A percentile compares a stretch with the other conserved stretches of the same genome.
Evolutionary conservation across 2,329 filamentous ascomycete species (phyloP).

Genomic region (Fusarium palustre): DNA sequence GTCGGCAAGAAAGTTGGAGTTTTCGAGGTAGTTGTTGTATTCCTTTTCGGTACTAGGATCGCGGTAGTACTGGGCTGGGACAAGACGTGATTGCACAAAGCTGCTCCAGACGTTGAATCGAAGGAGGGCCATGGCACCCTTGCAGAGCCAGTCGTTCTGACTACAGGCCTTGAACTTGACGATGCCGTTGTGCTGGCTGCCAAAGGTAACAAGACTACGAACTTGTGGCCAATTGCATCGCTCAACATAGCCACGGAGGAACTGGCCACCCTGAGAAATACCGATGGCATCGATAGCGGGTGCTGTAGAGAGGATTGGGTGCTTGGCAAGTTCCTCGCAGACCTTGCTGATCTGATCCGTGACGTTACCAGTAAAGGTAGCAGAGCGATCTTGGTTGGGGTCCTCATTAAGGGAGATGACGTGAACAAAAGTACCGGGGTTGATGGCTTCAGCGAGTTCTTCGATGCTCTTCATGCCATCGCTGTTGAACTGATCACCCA

Average conservation of each 20-base stretch:
- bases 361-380: slow-evolving; percentile 92
- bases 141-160: slow-evolving; percentile 81
- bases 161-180: slow-evolving; percentile 81
- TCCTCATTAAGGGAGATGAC: slow-evolving; percentile 78
- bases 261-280: slow-evolving; percentile 96
- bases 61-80: slow-evolving; percentile 96
- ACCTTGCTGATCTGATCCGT: slow-evolving; percentile 80
- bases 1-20: slow-evolving; percentile 91
- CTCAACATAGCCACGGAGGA: slow-evolving; percentile 91
- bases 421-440: slow-evolving; percentile 89
- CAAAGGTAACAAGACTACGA: slow-evolving; percentile 85
- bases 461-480: slow-evolving; percentile 80
- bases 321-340: slow-evolving; percentile 78
- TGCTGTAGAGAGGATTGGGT: slow-evolving; percentile 84
- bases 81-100: slow-evolving; percentile 81
- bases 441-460: slow-evolving; percentile 74
- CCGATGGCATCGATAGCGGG: slow-evolving; percentile 90
- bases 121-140: slow-evolving; percentile 80
- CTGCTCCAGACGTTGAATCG: slow-evolving; percentile 82
- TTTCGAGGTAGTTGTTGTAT: slow-evolving; percentile 77
- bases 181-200: slow-evolving; percentile 94
- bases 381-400: slow-evolving; percentile 76
- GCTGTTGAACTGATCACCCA: slow-evolving; percentile 78
- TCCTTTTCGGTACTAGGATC: slow-evolving; percentile 60
- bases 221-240: slow-evolving; percentile 83